Evolutionary conservation across 805 yeast genomes (phyloP), one percentile per base, ranked within the genome.

Genomic region (Wickerhamomyces alni): DNA sequence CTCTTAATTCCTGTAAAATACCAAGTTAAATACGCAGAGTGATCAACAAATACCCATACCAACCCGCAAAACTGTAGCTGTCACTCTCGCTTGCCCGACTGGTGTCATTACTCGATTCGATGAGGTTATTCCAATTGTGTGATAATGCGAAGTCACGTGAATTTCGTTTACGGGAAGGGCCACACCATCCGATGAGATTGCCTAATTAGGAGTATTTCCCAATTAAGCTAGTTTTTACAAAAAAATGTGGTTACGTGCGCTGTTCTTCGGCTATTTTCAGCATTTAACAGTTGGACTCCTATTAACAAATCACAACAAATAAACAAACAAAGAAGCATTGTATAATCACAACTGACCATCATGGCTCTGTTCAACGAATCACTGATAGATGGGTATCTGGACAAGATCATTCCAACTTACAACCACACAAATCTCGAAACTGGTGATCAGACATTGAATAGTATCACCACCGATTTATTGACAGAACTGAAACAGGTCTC

Each of bases 91-190:
- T n/a, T n/a, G n/a, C n/a, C n/a, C n/a, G n/a, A 9, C 28, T 30
- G 17, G 5, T 17, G 15, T n/a, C 25, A 32, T 19, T 21, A 11
- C 17, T 12, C 24, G 4, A 17, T 5, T 5, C n/a, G 30, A 25
- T 26, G 29, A 34, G 36, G 30, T 31, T 31, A 31, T 31, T 13
- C 26, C 5, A n/a, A 31, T 31, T 31, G 34, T 19, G 34, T 5
- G 24, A 34, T 34, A 34, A 11, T 34, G 36, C 24, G 29, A 34
- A 34, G 30, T 34, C 36, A 34, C 36, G 36, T 34, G 36, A 34
- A 15, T 33, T 33, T 21, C 16, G 25, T 22, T 8, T 13, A 8
- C 4, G 4, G 15, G 6, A 11, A n/a, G 15, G 15, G 29, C 31
- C 17, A 29, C 17, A 13, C 17, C 31, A 13, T 13, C n/a, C 10